Conservation (phyloP, 208 protist species). For the Trypanosoma congolense region DNA sequence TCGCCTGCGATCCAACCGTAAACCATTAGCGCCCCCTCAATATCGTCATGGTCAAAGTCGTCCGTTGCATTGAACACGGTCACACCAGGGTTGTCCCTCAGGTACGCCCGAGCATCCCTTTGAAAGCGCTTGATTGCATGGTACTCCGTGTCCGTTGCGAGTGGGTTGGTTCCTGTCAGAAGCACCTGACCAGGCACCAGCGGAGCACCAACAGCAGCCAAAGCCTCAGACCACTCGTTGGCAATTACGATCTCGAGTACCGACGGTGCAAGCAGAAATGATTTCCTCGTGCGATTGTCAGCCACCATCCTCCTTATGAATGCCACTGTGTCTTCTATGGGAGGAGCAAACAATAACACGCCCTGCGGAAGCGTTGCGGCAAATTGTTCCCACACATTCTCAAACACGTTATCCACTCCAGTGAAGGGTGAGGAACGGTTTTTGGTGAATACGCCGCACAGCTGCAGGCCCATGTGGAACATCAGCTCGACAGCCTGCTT, state of each 20-base stretch:
- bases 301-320: no score
- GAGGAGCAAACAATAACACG: no score
- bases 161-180: slow-evolving; percentile 2
- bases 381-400: no score
- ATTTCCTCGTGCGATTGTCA: no score
- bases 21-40: slow-evolving; percentile 26
- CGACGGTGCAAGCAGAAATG: no score
- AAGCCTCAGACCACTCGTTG: neutral
- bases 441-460: no score
- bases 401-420: no score
- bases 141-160: neutral
- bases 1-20: slow-evolving; percentile 38
- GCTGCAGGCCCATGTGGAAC: no score
- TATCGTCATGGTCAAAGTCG: slow-evolving; percentile 15
- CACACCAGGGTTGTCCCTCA: neutral
- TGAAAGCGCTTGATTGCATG: neutral
- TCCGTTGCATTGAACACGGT: slow-evolving; percentile 3
- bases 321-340: no score
- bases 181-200: neutral
- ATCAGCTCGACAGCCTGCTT: no score
- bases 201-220: neutral
- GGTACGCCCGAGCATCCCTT: neutral
- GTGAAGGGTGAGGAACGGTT: no score
- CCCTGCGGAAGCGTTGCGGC: no score
- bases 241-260: neutral